Evolutionary conservation across 192 early-diverging fungal species (phyloP), one percentile per base, ranked within the genome.

Genomic region (Tieghemiomyces parasiticus): DNA sequence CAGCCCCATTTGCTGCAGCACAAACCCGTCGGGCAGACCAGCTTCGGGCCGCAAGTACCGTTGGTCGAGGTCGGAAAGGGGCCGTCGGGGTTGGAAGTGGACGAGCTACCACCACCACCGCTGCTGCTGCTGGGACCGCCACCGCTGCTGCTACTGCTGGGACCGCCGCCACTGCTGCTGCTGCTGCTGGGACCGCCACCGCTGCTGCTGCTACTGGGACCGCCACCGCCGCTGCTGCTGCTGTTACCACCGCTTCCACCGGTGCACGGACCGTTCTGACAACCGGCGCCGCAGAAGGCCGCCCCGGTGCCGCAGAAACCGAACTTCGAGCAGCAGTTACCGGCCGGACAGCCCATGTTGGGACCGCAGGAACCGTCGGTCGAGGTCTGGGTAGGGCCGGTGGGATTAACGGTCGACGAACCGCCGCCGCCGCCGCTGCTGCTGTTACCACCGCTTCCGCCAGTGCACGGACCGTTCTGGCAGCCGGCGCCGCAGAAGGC

Each of bases 251-350:
- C 47, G 47, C 20, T n/a, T n/a, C 24, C 24, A 48, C 47, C 22
- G 20, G 13, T n/a, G 47, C 47, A 48, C 13, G 47, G 47, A 6
- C 47, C 47, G 24, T 48, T 48, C 52, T 54, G 52, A 29, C 52
- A 54, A 20, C 66, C 66, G 53, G 53, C 30, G 29, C 53, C 53
- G 53, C 53, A 55, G 34, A 29, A 28, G 3, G 6, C 10, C 9
- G 24, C 16, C 10, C 14, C 4, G 26, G 28, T 55, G 29, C 53
- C 53, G 53, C 53, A 55, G 8, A 4, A 55, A 25, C 53, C 53
- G 19, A 31, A 55, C 8, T 25, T 20, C 14, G 14, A 29, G 53
- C 53, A 55, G 53, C 53, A 55, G 16, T 4, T 28, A 32, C 22
- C 22, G 53, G 4, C 31, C 9, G 31, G 26, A 28, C 53, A 55